Evolutionary conservation across 306 rosid genomes (phyloP), one percentile per base, ranked within the genome.

Genomic region (Casuarina cunninghamiana): DNA sequence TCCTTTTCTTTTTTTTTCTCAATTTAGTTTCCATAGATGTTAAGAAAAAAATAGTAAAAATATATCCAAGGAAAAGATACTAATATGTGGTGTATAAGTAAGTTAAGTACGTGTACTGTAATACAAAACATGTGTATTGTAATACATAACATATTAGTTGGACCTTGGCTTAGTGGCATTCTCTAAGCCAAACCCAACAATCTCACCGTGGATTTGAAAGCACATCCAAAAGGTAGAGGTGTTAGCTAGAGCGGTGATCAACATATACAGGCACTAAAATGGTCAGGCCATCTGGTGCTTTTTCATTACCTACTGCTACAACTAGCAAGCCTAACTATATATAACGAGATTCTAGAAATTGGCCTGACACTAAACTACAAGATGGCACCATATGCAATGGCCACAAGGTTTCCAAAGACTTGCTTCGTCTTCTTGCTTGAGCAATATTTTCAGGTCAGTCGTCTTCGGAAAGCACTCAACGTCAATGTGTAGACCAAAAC

Each of bases 401-500:
- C 65, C 42, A 53, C 68, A 57, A 62, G 42, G 58, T 32, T 4
- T 45, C 43, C 71, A 51, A 35, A 63, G 17, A 16, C 75, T 72
- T 49, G 41, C 72, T 8, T 3, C 6, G 21, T 66, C 44, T 72
- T 72, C 75, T 54, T 44, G 45, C 53, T 43, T 11, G 15, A 67
- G 63, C 16, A 46, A 21, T 72, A 44, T 41, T 5, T 42, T 26
- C 42, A 65, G 35, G 57, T 3, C 54, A 74, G 51, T 70, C 48
- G 78, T 32, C 60, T 69, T 61, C 76, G 61, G 60, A 13, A 19
- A 63, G 50, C 26, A 72, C 75, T 6, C 17, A 60, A 53, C 74
- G 41, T 82, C 80, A 72, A 69, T 61, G 78, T 80, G 77, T 67
- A 73, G 83, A 84, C 77, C 81, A 60, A 50, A 86, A 74, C 72